Conservation (phyloP, 805 yeast genomes). For the Yarrowia keelungensis region DNA sequence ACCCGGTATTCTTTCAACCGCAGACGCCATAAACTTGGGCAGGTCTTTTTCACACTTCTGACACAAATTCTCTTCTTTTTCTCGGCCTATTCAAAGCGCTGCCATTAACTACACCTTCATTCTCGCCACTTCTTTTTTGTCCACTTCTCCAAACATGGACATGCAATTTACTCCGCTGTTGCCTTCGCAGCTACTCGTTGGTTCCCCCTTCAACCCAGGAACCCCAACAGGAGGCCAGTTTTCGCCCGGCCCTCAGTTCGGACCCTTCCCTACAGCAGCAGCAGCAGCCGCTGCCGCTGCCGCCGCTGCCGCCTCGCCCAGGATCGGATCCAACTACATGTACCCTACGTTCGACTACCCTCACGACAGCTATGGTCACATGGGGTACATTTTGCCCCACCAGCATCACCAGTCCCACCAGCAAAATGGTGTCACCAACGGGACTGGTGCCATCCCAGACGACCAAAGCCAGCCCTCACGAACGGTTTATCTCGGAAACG, state of each 20-base stretch:
- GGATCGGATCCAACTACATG: conserved; percentile 35
- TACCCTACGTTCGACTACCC: conserved; percentile 30
- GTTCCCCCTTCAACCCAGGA: conserved; percentile 51
- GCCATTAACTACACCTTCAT: conserved; percentile 10
- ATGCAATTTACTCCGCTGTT: conserved; percentile 48
- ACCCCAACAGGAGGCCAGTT: conserved; percentile 48
- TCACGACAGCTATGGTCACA: conserved; percentile 16
- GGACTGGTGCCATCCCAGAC: conserved; percentile 20
- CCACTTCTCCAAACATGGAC: conserved; percentile 46
- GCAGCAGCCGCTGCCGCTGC: conserved; percentile 41
- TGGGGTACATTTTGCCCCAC: conserved; percentile 41
- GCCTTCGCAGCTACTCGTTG: conserved; percentile 50
- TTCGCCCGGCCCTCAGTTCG: conserved; percentile 41
- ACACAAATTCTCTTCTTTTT: conserved; percentile 16
- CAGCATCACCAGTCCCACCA: conserved; percentile 32
- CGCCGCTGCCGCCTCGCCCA: conserved; percentile 27
- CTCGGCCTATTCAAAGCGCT: neutral
- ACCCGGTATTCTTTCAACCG: conserved; percentile 22
- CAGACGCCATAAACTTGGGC: conserved; percentile 4
- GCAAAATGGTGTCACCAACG: conserved; percentile 37
- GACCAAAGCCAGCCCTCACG: conserved; percentile 52
- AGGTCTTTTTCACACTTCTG: conserved; percentile 5
- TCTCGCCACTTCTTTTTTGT: conserved; percentile 8
- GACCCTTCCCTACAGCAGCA: conserved; percentile 40
- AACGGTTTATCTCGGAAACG: conserved; percentile 88